Conservation (phyloP, 306 rosid species). For the Cucumis sativus region DNA sequence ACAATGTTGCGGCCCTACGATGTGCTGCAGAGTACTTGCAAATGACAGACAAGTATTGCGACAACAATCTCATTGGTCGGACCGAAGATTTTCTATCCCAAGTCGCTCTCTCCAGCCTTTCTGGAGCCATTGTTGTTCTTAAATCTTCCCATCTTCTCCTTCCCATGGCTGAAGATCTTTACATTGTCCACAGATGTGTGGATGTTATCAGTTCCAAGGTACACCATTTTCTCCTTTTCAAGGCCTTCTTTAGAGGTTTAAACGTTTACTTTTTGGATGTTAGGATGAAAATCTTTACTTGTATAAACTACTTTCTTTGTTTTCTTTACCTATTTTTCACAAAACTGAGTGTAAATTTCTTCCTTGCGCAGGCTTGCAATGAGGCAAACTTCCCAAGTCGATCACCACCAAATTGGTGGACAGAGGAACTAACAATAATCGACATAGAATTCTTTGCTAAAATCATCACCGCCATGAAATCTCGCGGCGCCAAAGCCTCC, state of each 20-base stretch:
- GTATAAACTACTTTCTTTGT: no score
- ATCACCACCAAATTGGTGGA: slow-evolving; percentile 85
- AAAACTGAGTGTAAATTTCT: no score
- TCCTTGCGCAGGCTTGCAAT: slow-evolving; percentile 20
- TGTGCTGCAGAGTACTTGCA: slow-evolving; percentile 77
- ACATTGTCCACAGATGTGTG: slow-evolving; percentile 37
- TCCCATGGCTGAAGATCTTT: slow-evolving; percentile 41
- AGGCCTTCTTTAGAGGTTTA: no score
- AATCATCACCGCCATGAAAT: slow-evolving; percentile 47
- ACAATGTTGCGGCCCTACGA: slow-evolving; percentile 61
- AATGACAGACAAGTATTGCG: slow-evolving; percentile 61
- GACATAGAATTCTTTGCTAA: slow-evolving; percentile 38
- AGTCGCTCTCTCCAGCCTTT: slow-evolving; percentile 50
- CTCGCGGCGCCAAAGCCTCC: slow-evolving; percentile 37
- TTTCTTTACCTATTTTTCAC: no score
- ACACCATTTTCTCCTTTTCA: no score
- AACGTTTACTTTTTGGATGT: no score
- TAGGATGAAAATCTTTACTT: no score
- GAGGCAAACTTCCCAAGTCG: slow-evolving; percentile 69
- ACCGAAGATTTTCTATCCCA: slow-evolving; percentile 60
- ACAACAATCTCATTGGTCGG: slow-evolving; percentile 54
- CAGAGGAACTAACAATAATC: slow-evolving; percentile 58
- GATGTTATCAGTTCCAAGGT: slow-evolving; percentile 33
- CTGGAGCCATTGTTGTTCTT: slow-evolving; percentile 46
- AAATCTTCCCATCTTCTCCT: slow-evolving; percentile 46